These are phyloP conservation scores for Yamadazyma nakazawae DNA, from an alignment of 805 yeast species.

Conservation along the genomic window DNA sequence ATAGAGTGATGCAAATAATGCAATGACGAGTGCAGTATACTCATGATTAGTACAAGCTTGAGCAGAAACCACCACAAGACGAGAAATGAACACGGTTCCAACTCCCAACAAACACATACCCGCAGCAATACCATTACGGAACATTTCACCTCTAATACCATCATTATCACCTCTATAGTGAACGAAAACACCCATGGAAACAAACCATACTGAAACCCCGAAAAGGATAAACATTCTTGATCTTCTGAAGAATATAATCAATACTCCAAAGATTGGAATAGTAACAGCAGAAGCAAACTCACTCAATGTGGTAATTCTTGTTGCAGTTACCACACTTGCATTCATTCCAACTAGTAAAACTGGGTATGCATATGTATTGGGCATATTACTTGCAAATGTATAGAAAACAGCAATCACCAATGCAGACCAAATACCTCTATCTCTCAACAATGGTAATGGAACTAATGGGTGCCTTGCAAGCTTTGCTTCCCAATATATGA, in stretches of 20 bases:
- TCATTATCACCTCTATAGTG: slow-evolving; percentile 51
- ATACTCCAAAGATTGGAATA: slow-evolving; percentile 57
- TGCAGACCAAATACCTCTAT: slow-evolving; percentile 74
- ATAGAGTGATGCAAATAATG: slow-evolving; percentile 55
- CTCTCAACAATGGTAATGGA: slow-evolving; percentile 60
- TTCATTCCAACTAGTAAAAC: slow-evolving; percentile 62
- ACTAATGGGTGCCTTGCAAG: slow-evolving; percentile 59
- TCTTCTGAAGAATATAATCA: slow-evolving; percentile 48
- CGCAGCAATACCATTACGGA: slow-evolving; percentile 55
- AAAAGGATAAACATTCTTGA: slow-evolving; percentile 57
- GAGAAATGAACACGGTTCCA: slow-evolving; percentile 72
- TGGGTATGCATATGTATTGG: slow-evolving; percentile 64
- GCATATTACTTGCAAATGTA: slow-evolving; percentile 64
- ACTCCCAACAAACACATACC: slow-evolving; percentile 62
- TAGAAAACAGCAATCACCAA: slow-evolving; percentile 53
- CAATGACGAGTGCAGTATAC: slow-evolving; percentile 58
- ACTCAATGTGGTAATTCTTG: slow-evolving; percentile 58
- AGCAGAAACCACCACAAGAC: slow-evolving; percentile 57
- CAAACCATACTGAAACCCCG: slow-evolving; percentile 57
- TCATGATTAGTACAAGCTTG: slow-evolving; percentile 59
- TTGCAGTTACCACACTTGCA: slow-evolving; percentile 57
- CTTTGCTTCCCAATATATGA: slow-evolving; percentile 54
- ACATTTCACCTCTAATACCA: slow-evolving; percentile 13
- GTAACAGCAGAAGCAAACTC: slow-evolving; percentile 62
- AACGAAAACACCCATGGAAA: slow-evolving; percentile 58